Conservation (phyloP, 345 rosid species). For the Barbarea vulgaris region DNA sequence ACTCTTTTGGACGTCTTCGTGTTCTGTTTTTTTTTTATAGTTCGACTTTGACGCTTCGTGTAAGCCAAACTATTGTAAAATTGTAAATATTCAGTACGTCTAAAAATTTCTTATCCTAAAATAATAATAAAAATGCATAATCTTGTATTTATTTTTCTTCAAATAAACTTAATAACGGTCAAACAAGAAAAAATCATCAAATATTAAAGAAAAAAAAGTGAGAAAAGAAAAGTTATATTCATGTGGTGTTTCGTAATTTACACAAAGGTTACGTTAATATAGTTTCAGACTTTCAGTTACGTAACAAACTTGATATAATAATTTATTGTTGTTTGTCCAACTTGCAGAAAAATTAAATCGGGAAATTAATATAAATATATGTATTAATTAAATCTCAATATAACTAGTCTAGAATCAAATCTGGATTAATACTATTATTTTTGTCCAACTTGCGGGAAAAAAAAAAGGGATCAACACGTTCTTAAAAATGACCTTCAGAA, state of each 20-base stretch:
- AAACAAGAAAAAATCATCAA: too few relatives aligned
- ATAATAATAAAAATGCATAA: too few relatives aligned
- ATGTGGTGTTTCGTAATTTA: constrained; percentile 1
- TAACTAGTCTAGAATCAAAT: not conserved
- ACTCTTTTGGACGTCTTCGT: too few relatives aligned
- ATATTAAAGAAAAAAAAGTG: too few relatives aligned
- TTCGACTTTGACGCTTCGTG: too few relatives aligned
- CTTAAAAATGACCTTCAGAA: not conserved
- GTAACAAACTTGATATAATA: not conserved
- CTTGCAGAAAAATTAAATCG: not conserved
- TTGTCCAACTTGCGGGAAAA: constrained; percentile 15
- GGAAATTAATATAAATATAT: not conserved
- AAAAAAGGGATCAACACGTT: constrained; percentile 28
- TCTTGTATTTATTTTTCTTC: too few relatives aligned
- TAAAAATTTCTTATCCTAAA: too few relatives aligned
- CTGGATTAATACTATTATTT: constrained; percentile 9
- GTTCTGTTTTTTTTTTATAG: too few relatives aligned
- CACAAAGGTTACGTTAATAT: not conserved
- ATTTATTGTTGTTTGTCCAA: not conserved
- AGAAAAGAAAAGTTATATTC: too few relatives aligned
- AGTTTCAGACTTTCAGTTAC: not conserved
- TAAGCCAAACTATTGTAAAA: too few relatives aligned
- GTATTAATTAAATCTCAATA: not conserved
- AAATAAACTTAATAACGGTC: too few relatives aligned
- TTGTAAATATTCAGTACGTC: too few relatives aligned